Conservation (phyloP, 2,329 filamentous ascomycete genomes). For the Clonostachys rhizophaga region DNA sequence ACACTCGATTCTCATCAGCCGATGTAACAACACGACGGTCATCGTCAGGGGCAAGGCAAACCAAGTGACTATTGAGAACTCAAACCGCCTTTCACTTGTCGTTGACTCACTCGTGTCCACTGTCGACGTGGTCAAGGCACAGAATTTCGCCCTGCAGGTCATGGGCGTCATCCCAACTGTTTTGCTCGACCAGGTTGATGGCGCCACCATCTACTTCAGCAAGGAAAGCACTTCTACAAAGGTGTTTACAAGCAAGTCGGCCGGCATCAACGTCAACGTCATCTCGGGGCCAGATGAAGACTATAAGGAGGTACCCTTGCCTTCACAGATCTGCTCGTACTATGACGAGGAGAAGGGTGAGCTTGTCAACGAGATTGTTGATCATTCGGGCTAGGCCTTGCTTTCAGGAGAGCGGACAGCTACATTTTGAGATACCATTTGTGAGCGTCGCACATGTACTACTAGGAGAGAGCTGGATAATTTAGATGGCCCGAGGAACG, state of each 20-base stretch:
- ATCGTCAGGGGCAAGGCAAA: constrained; percentile 92
- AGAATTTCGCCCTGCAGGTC: constrained; percentile 92
- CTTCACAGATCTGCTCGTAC: constrained; percentile 83
- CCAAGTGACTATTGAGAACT: constrained; percentile 94
- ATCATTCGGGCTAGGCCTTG: constrained; percentile 68
- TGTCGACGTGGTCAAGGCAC: constrained; percentile 91
- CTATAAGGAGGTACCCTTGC: constrained; percentile 80
- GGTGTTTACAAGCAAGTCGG: constrained; percentile 85
- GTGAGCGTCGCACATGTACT: too few relatives aligned
- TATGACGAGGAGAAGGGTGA: constrained; percentile 65
- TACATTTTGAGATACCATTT: background rate
- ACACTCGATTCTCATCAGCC: constrained; percentile 88
- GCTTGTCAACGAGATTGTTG: constrained; percentile 89
- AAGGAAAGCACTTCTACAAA: constrained; percentile 74
- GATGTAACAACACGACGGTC: constrained; percentile 86
- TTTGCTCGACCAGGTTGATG: constrained; percentile 88
- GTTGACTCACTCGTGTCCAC: constrained; percentile 87
- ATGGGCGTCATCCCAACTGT: constrained; percentile 82
- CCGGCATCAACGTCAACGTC: constrained; percentile 82
- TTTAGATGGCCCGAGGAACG: too few relatives aligned
- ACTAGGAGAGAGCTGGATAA: too few relatives aligned
- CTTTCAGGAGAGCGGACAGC: background rate
- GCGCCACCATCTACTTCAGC: constrained; percentile 81
- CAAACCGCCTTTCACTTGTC: constrained; percentile 74
- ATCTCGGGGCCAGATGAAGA: constrained; percentile 69